These are phyloP conservation scores for Lasiodiplodia sp. DNA, from an alignment of 2,329 filamentous ascomycete genomes.

Conservation along the genomic window DNA sequence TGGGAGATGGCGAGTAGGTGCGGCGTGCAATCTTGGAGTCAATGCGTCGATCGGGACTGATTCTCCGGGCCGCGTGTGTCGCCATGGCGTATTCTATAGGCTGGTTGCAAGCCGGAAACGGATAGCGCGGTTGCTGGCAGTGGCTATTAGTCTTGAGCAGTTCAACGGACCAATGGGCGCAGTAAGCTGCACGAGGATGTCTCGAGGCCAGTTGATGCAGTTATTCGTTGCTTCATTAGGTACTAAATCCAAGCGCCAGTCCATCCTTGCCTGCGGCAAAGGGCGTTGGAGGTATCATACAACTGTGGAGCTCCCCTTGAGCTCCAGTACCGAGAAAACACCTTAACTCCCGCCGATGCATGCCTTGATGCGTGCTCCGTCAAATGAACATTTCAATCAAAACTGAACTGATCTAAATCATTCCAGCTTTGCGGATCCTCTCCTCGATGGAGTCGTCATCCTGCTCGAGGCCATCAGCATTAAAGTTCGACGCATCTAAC, in stretches of 20 bases:
- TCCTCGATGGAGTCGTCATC: slow-evolving; percentile 23
- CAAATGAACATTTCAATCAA: slow-evolving; percentile 3
- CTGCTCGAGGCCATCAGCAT: slow-evolving; percentile 22
- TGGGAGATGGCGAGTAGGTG: not conserved
- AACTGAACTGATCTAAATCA: slow-evolving; percentile 10
- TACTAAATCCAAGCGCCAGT: slow-evolving; percentile 28
- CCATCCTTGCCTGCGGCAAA: slow-evolving; percentile 31
- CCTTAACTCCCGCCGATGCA: slow-evolving; percentile 24
- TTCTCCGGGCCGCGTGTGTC: not conserved
- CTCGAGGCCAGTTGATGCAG: slow-evolving; percentile 21
- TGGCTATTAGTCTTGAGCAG: not conserved
- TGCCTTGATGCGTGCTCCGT: slow-evolving; percentile 7
- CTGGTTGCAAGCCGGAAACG: not conserved
- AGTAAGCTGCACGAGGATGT: slow-evolving; percentile 23
- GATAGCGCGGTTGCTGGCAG: not conserved
- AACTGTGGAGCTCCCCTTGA: slow-evolving; percentile 16
- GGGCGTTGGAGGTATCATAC: slow-evolving; percentile 31
- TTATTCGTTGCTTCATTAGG: slow-evolving; percentile 29
- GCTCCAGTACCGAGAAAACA: slow-evolving; percentile 21
- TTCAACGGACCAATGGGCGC: slow-evolving; percentile 19
- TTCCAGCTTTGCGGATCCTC: slow-evolving; percentile 13
- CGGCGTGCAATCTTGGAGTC: slow-evolving; percentile 1
- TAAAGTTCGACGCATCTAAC: not conserved
- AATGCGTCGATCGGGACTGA: slow-evolving; percentile 2
- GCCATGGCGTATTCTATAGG: not conserved